These are phyloP conservation scores for Excoecaria cochinchinensis DNA, from an alignment of 345 rosid genomes.

Conservation along the genomic window DNA sequence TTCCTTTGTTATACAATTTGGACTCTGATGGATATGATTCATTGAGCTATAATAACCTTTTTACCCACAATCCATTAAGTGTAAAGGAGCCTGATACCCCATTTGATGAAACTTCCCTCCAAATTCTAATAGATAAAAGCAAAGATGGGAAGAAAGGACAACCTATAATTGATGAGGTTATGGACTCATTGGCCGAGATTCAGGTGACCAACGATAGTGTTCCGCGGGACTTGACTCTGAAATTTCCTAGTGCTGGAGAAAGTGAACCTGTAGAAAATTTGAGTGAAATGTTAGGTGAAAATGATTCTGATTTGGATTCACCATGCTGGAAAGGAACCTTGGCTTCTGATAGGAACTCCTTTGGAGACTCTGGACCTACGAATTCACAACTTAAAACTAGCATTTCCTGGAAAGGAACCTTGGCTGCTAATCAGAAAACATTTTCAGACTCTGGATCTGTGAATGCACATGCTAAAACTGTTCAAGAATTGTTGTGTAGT, in stretches of 20 bases:
- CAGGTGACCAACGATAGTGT: constrained; percentile 14
- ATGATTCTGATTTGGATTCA: constrained; percentile 58
- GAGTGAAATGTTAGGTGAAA: constrained; percentile 16
- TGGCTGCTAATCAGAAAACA: background rate
- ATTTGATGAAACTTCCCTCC: constrained; percentile 14
- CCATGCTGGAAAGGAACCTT: constrained; percentile 65
- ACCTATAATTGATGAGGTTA: constrained; percentile 6
- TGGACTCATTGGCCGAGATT: constrained; percentile 9
- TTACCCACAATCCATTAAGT: background rate
- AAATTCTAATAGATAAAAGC: constrained; percentile 11
- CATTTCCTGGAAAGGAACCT: background rate
- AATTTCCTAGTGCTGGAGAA: constrained; percentile 24
- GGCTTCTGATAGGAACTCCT: constrained; percentile 9
- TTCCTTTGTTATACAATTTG: constrained; percentile 9
- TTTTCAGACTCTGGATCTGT: background rate
- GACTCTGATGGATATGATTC: constrained; percentile 9
- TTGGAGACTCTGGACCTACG: constrained; percentile 15
- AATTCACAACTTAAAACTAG: constrained; percentile 8
- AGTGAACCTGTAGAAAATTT: constrained; percentile 22
- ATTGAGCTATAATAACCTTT: constrained; percentile 5
- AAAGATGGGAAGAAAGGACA: constrained; percentile 6
- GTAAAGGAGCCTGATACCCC: background rate
- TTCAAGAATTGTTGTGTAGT: constrained; percentile 26
- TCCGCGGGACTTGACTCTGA: constrained; percentile 24
- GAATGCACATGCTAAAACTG: constrained; percentile 19